Percentiles rank a stretch among this genome's conserved stretches.
Conservation (phyloP, 1,284 basidiomycete species). For the Moesziomyces sp. region DNA sequence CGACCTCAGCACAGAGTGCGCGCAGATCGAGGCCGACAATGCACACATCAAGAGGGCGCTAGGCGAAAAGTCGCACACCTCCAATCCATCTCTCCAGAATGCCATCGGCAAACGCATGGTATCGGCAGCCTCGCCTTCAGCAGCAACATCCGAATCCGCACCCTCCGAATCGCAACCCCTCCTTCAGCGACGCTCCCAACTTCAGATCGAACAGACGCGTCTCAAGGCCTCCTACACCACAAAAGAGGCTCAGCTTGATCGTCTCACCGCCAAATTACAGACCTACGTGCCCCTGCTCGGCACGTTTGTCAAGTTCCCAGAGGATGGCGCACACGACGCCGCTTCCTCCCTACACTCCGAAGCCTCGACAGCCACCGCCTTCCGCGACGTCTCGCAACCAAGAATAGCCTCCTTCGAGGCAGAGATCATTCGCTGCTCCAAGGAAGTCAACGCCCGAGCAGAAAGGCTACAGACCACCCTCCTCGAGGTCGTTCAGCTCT, state of each 20-base stretch:
- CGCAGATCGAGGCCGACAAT: conserved; percentile 30
- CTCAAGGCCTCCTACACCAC: conserved; percentile 35
- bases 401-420: conserved; percentile 44
- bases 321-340: conserved; percentile 8
- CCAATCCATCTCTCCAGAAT: conserved; percentile 38
- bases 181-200: conserved; percentile 38
- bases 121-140: conserved; percentile 30
- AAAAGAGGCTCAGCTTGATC: conserved; percentile 38
- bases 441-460: conserved; percentile 48
- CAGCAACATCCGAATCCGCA: conserved; percentile 6
- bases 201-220: conserved; percentile 35
- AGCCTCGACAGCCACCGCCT: conserved; percentile 1
- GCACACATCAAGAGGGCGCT: conserved; percentile 22
- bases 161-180: conserved; percentile 25
- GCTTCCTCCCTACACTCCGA: background rate
- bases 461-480: conserved; percentile 51
- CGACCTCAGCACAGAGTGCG: conserved; percentile 44
- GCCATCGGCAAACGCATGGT: conserved; percentile 45
- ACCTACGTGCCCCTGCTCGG: conserved; percentile 47
- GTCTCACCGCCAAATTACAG: conserved; percentile 33
- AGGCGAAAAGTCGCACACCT: conserved; percentile 32
- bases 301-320: conserved; percentile 38
- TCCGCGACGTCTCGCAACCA: conserved; percentile 46
- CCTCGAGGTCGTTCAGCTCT: conserved; percentile 59
- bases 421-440: conserved; percentile 53